Conservation (phyloP, 139 green algal genomes). For the Tetraselmis chui region DNA sequence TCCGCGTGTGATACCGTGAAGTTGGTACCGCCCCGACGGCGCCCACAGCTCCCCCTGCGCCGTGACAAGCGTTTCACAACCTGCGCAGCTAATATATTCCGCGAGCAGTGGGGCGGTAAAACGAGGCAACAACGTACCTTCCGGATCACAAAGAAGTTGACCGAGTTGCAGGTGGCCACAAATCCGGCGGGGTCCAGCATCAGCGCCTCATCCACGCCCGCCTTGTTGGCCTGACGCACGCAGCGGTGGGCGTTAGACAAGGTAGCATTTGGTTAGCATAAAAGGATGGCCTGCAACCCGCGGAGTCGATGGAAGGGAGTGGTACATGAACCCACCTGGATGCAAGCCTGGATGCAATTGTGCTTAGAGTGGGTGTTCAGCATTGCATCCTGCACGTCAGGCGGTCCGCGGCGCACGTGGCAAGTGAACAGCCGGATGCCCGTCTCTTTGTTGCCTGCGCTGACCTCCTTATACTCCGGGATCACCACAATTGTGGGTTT, state of each 20-base stretch:
- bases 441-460: constrained; percentile 16
- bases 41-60: constrained; percentile 30
- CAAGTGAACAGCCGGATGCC: constrained; percentile 64
- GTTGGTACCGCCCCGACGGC: constrained; percentile 46
- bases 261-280: background rate
- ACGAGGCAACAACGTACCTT: constrained; percentile 24
- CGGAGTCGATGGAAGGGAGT: no score
- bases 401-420: constrained; percentile 42
- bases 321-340: constrained; percentile 54
- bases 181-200: constrained; percentile 80
- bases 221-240: constrained; percentile 52
- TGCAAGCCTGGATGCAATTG: constrained; percentile 77
- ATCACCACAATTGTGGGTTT: constrained; percentile 64
- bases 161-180: constrained; percentile 77
- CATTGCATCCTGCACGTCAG: constrained; percentile 61
- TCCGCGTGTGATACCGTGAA: constrained; percentile 63
- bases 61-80: background rate
- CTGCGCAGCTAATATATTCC: no score
- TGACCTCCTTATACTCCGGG: constrained; percentile 56
- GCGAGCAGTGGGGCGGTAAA: no score
- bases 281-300: background rate
- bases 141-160: constrained; percentile 75
- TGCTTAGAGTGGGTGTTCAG: constrained; percentile 68
- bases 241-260: constrained; percentile 43
- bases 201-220: constrained; percentile 56